Evolutionary conservation across 2,329 filamentous ascomycete species (phyloP).

Genomic region (Lasiodiplodia citricola): DNA sequence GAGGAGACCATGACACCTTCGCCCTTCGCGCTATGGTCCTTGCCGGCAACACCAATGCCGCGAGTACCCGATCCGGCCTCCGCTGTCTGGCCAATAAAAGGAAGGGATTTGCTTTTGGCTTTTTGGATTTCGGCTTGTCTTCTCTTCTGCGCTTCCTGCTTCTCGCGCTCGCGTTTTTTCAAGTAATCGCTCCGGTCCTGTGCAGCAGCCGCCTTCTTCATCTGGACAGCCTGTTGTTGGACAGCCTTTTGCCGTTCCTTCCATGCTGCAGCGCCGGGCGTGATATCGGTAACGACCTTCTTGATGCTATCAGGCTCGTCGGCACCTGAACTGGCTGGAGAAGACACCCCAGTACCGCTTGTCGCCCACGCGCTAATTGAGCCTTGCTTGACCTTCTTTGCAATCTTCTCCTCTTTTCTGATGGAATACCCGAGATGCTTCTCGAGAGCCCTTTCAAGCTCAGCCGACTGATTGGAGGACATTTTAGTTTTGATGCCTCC

Average conservation of each 20-base stretch:
- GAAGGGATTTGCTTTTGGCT: slow-evolving; percentile 59
- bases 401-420: slow-evolving; percentile 36
- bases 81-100: slow-evolving; percentile 59
- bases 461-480: slow-evolving; percentile 80
- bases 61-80: slow-evolving; percentile 80
- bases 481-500: slow-evolving; percentile 77
- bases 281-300: slow-evolving; percentile 53
- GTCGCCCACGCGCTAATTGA: slow-evolving; percentile 33
- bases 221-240: slow-evolving; percentile 29
- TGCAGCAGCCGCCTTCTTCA: slow-evolving; percentile 34
- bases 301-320: slow-evolving; percentile 41
- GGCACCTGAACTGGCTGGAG: slow-evolving; percentile 12
- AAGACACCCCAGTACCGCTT: slow-evolving; percentile 1
- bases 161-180: slow-evolving; percentile 74
- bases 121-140: slow-evolving; percentile 69
- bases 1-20: slow-evolving; percentile 90
- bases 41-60: slow-evolving; percentile 74
- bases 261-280: slow-evolving; percentile 39
- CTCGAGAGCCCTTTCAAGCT: slow-evolving; percentile 70
- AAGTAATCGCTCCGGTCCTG: slow-evolving; percentile 64
- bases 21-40: slow-evolving; percentile 75
- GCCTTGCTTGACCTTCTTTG: slow-evolving; percentile 32
- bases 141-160: slow-evolving; percentile 71
- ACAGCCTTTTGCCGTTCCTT: slow-evolving; percentile 27
- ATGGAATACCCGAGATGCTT: slow-evolving; percentile 50